phyloP scores from a whole-genome alignment of 768 basidiomycete species.

The Phallus indusiatus region DNA sequence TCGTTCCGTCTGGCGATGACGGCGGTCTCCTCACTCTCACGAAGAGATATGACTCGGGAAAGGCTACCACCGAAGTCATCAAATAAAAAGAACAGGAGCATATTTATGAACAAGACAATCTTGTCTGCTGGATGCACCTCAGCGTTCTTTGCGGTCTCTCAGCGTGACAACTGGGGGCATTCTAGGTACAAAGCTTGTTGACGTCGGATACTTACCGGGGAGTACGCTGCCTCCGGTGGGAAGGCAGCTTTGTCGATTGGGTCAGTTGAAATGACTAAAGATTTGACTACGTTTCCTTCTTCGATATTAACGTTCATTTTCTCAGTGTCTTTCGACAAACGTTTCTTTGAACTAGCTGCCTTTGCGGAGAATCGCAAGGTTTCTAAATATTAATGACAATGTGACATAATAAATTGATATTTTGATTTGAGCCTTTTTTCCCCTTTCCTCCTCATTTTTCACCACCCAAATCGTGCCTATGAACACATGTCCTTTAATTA shows the following conservation, averaged over 20 bases:
- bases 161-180: constrained; percentile 15
- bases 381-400: too few relatives aligned
- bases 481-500: too few relatives aligned
- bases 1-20: constrained; percentile 25
- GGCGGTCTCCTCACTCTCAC: constrained; percentile 23
- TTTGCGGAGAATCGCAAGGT: too few relatives aligned
- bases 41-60: constrained; percentile 25
- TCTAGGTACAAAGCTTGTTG: constrained; percentile 14
- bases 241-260: constrained; percentile 3
- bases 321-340: too few relatives aligned
- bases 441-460: too few relatives aligned
- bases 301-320: too few relatives aligned
- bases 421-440: too few relatives aligned
- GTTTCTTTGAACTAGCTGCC: too few relatives aligned
- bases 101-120: constrained; percentile 21
- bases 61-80: constrained; percentile 26
- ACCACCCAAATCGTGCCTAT: too few relatives aligned
- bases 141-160: constrained; percentile 20
- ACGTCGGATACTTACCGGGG: constrained; percentile 15
- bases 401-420: too few relatives aligned
- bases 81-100: constrained; percentile 11
- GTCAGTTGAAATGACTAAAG: constrained; percentile 18
- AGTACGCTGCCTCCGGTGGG: constrained; percentile 14
- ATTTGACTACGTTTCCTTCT: constrained; percentile 24
- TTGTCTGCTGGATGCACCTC: constrained; percentile 19